phyloP scores from a whole-genome alignment of 176 grass and related monocot species.

The Themeda triandra region DNA sequence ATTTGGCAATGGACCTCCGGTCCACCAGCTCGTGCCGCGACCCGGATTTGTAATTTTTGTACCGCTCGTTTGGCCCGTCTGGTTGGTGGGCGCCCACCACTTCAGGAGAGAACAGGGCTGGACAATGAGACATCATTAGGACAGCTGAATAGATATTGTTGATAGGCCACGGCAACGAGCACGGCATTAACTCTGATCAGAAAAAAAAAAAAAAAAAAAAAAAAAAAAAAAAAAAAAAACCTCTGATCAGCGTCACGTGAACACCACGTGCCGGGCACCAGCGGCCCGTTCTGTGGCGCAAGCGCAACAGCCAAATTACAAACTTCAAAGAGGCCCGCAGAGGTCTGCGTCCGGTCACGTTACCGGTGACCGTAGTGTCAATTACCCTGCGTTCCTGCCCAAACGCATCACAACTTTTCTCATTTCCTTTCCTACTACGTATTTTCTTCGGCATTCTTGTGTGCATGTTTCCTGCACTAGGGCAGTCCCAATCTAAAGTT shows the following conservation, averaged over 20 bases:
- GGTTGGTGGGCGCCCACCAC: slow-evolving; percentile 28
- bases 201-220: no score
- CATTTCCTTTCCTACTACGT: background rate
- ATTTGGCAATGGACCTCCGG: slow-evolving; percentile 4
- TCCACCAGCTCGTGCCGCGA: background rate
- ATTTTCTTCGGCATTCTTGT: background rate
- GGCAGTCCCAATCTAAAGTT: background rate
- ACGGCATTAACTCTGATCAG: background rate
- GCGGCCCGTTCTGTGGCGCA: slow-evolving; percentile 14
- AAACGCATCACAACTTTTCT: background rate
- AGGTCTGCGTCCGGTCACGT: background rate
- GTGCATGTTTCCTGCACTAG: background rate
- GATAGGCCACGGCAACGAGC: slow-evolving; percentile 12
- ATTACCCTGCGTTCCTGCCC: slow-evolving; percentile 33
- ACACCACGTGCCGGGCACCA: slow-evolving; percentile 35
- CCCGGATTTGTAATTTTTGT: background rate
- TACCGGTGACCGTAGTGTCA: slow-evolving; percentile 24
- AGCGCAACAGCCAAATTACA: slow-evolving; percentile 37
- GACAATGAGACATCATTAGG: slow-evolving; percentile 14
- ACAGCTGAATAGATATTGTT: background rate
- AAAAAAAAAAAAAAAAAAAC: no score
- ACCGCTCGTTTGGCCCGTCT: background rate
- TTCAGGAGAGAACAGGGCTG: background rate
- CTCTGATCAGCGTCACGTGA: slow-evolving; percentile 34
- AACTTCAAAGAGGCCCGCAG: slow-evolving; percentile 17